Evolutionary conservation across 306 rosid genomes (phyloP).

Genomic region (Castanea sativa): DNA sequence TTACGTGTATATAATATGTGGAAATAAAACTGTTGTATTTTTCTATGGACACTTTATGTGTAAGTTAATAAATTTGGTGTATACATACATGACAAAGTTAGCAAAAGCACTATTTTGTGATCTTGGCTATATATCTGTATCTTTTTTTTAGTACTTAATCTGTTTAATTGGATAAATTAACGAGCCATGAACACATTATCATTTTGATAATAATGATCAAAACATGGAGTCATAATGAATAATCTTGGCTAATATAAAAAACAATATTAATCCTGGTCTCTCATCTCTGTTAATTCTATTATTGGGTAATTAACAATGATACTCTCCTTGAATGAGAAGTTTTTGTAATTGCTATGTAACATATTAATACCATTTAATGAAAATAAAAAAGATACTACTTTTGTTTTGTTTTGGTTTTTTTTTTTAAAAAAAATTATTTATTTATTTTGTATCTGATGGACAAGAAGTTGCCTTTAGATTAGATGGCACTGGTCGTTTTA

Average conservation of each 20-base stretch:
- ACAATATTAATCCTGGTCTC: too few relatives aligned
- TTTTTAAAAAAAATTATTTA: too few relatives aligned
- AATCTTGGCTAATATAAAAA: not conserved
- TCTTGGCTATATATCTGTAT: not conserved
- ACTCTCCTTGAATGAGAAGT: too few relatives aligned
- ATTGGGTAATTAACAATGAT: too few relatives aligned
- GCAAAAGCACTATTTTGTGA: not conserved
- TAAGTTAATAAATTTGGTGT: not conserved
- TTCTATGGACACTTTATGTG: constrained; percentile 9
- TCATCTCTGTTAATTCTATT: too few relatives aligned
- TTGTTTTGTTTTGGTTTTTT: too few relatives aligned
- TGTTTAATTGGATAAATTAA: not conserved
- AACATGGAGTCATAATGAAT: not conserved
- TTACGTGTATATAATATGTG: constrained; percentile 44
- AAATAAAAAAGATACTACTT: too few relatives aligned
- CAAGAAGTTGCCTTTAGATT: too few relatives aligned
- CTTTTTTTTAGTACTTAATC: not conserved
- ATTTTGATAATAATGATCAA: not conserved
- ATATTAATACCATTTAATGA: too few relatives aligned
- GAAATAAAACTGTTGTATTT: constrained; percentile 35
- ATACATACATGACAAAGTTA: not conserved
- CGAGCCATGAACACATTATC: not conserved
- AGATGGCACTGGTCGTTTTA: too few relatives aligned
- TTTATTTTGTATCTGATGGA: too few relatives aligned
- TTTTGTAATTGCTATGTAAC: too few relatives aligned